Percentiles rank a stretch among this genome's conserved stretches.
phyloP scores from a whole-genome alignment of 805 yeast genomes.

The Priceomyces melissophilus region DNA sequence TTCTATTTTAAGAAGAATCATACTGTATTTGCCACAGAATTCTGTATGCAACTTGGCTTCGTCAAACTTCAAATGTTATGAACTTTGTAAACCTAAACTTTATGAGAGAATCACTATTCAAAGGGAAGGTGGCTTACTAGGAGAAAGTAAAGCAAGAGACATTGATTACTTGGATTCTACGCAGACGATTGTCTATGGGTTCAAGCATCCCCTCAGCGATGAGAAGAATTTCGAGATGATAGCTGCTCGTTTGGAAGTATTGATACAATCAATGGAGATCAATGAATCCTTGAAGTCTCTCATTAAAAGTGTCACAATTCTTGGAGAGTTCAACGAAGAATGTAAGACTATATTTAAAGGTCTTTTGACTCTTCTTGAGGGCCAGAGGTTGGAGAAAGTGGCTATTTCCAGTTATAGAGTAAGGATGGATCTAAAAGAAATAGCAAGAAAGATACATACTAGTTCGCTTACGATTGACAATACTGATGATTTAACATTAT shows the following conservation, averaged over 20 bases:
- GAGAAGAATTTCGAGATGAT: conserved; percentile 23
- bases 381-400: conserved; percentile 5
- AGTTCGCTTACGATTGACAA: conserved; percentile 19
- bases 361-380: conserved; percentile 4
- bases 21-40: conserved; percentile 24
- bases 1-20: conserved; percentile 1
- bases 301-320: conserved; percentile 17
- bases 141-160: conserved; percentile 4
- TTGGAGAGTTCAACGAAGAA: conserved; percentile 9
- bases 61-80: conserved; percentile 33
- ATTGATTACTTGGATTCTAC: conserved; percentile 20
- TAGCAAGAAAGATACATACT: conserved; percentile 5
- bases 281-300: conserved; percentile 21
- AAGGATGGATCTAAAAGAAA: conserved; percentile 7
- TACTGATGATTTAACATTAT: conserved; percentile 6
- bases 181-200: conserved; percentile 25
- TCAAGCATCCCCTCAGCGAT: conserved; percentile 11
- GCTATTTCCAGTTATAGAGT: conserved; percentile 9
- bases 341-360: conserved; percentile 3
- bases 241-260: conserved; percentile 23
- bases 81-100: conserved; percentile 27
- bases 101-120: conserved; percentile 24
- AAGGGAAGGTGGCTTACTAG: conserved; percentile 15
- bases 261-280: conserved; percentile 21
- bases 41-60: conserved; percentile 27